These are phyloP conservation scores for Eucalyptus paniculata DNA, from an alignment of 345 rosid genomes.

Conservation along the genomic window DNA sequence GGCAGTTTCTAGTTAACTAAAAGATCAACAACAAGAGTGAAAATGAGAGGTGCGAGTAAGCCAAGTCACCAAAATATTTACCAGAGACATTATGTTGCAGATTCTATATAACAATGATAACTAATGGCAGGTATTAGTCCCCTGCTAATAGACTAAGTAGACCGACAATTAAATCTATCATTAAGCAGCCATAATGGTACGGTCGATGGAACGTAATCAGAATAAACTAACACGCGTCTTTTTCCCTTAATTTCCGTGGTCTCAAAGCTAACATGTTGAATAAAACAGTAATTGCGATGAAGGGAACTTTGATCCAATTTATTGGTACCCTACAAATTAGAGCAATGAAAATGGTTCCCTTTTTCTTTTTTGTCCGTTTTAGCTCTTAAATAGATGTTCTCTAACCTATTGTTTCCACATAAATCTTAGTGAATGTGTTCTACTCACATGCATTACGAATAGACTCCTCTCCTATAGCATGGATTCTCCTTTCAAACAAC, in stretches of 20 bases:
- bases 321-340: not conserved
- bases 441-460: not conserved
- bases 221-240: not conserved
- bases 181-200: not conserved
- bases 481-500: not conserved
- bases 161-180: not conserved
- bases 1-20: not conserved
- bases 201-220: rapidly evolving
- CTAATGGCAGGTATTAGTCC: no score
- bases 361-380: no score
- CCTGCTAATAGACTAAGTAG: not conserved
- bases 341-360: no score
- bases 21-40: not conserved
- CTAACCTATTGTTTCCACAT: no score
- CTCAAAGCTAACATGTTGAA: not conserved
- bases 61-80: not conserved
- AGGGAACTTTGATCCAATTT: not conserved
- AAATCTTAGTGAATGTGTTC: not conserved
- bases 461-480: not conserved
- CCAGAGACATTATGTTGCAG: not conserved
- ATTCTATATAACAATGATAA: not conserved
- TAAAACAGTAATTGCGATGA: not conserved
- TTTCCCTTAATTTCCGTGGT: not conserved
- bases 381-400: no score
- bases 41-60: not conserved